Conservation (phyloP, 176 grass and related monocot species). For the Echinochloa phyllopogon region DNA sequence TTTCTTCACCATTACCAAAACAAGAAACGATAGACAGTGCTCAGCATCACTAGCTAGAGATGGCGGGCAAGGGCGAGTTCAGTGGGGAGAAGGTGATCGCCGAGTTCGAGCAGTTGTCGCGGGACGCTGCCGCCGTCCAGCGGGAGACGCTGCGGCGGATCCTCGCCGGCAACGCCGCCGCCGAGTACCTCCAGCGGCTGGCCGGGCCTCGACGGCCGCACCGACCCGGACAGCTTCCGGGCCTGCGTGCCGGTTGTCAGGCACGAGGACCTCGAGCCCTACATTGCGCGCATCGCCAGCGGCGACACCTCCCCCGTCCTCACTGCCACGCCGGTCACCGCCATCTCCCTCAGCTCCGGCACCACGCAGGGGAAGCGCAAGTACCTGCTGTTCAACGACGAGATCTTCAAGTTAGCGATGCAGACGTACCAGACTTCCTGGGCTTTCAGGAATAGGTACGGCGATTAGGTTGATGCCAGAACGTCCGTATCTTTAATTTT, state of each 20-base stretch:
- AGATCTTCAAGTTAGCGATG: conserved; percentile 81
- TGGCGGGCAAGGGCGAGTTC: background rate
- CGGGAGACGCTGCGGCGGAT: conserved; percentile 66
- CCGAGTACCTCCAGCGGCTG: conserved; percentile 63
- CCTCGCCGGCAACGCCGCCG: conserved; percentile 55
- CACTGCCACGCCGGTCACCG: conserved; percentile 64
- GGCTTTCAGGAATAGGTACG: conserved; percentile 76
- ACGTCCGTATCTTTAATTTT: background rate
- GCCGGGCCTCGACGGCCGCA: conserved; percentile 62
- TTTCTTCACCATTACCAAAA: too few relatives aligned
- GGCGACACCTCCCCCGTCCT: conserved; percentile 69
- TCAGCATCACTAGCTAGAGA: too few relatives aligned
- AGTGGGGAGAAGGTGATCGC: conserved; percentile 63
- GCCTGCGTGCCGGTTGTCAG: conserved; percentile 64
- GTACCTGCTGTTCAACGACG: conserved; percentile 82
- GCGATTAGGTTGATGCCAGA: background rate
- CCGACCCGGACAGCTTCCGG: conserved; percentile 66
- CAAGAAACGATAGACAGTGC: too few relatives aligned
- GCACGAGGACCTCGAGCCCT: conserved; percentile 73
- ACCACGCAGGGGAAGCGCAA: conserved; percentile 93
- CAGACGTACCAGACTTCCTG: conserved; percentile 82
- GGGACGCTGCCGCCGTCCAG: conserved; percentile 63
- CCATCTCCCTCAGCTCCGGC: conserved; percentile 91
- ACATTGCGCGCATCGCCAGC: conserved; percentile 82
- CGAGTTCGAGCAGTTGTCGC: conserved; percentile 73